phyloP scores from a whole-genome alignment of 306 rosid species.

The Malus asiatica region DNA sequence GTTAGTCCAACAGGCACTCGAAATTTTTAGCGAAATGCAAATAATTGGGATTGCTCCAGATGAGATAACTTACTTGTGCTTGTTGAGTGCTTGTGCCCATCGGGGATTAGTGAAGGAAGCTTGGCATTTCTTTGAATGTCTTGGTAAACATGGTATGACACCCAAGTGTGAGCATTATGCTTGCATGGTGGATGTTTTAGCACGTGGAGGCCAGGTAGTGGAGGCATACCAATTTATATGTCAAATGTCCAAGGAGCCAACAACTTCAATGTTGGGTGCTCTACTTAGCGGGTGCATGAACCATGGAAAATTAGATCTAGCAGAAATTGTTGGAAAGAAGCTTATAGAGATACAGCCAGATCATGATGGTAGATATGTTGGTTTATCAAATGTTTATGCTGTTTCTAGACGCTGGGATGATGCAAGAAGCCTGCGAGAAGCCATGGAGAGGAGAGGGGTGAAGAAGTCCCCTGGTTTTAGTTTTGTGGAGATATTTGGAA shows the following conservation, averaged over 20 bases:
- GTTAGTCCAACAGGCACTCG: slow-evolving; percentile 39
- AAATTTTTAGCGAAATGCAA: slow-evolving; percentile 54
- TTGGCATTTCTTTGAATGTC: slow-evolving; percentile 61
- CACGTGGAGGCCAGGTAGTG: slow-evolving; percentile 55
- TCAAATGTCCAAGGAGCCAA: slow-evolving; percentile 58
- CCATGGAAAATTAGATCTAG: slow-evolving; percentile 57
- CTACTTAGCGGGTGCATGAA: slow-evolving; percentile 58
- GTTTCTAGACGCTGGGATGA: slow-evolving; percentile 64
- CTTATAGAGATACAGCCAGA: slow-evolving; percentile 70
- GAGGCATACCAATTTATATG: slow-evolving; percentile 55
- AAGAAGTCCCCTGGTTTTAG: slow-evolving; percentile 70
- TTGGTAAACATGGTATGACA: slow-evolving; percentile 36
- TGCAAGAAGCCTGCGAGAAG: slow-evolving; percentile 55
- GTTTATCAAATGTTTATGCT: slow-evolving; percentile 61
- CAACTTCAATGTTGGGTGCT: slow-evolving; percentile 71
- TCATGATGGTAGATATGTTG: slow-evolving; percentile 76
- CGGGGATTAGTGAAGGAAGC: slow-evolving; percentile 69
- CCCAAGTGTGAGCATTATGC: slow-evolving; percentile 63
- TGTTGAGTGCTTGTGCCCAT: slow-evolving; percentile 72
- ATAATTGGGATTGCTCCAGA: slow-evolving; percentile 44
- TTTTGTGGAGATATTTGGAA: slow-evolving; percentile 54
- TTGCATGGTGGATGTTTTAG: slow-evolving; percentile 72
- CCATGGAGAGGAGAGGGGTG: slow-evolving; percentile 71
- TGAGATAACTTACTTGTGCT: slow-evolving; percentile 72
- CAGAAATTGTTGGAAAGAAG: slow-evolving; percentile 58